phyloP scores from a whole-genome alignment of 257 asterid genomes.

The Voacanga thouarsii region DNA sequence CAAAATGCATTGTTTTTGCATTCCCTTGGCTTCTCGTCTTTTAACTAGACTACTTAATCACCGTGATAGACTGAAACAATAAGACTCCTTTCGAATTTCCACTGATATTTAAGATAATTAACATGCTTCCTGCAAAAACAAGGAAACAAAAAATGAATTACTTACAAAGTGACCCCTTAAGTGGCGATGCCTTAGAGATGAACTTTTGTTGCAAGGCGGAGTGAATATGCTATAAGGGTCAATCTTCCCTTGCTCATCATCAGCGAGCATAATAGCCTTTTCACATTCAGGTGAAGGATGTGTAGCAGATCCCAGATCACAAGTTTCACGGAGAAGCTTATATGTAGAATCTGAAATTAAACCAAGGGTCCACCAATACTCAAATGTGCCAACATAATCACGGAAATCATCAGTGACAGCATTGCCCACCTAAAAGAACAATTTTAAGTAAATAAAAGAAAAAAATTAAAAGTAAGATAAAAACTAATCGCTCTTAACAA shows the following conservation, averaged over 20 bases:
- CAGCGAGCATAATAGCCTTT: slow-evolving; percentile 53
- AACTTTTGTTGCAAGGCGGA: slow-evolving; percentile 57
- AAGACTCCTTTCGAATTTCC: neutral
- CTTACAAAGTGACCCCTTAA: slow-evolving; percentile 86
- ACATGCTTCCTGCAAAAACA: neutral
- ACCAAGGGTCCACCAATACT: slow-evolving; percentile 99
- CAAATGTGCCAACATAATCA: slow-evolving; percentile 86
- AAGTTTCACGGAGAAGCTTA: slow-evolving; percentile 46
- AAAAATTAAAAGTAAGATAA: slow-evolving; percentile 11
- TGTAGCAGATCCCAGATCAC: slow-evolving; percentile 70
- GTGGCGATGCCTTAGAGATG: slow-evolving; percentile 46
- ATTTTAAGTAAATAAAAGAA: slow-evolving; percentile 6
- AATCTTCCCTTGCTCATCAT: slow-evolving; percentile 72
- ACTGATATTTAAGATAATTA: neutral
- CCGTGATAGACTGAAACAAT: neutral
- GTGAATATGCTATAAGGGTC: slow-evolving; percentile 92
- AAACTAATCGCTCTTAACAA: neutral
- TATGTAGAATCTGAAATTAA: slow-evolving; percentile 91
- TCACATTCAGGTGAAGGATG: slow-evolving; percentile 75
- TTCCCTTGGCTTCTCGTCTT: neutral
- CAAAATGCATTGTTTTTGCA: neutral
- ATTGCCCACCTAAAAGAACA: slow-evolving; percentile 78
- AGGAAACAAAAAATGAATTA: neutral
- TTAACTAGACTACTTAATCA: neutral
- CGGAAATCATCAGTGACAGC: slow-evolving; percentile 92